These are phyloP conservation scores for Cercophora sp. DNA, from an alignment of 495 filamentous ascomycete genomes.

Conservation along the genomic window DNA sequence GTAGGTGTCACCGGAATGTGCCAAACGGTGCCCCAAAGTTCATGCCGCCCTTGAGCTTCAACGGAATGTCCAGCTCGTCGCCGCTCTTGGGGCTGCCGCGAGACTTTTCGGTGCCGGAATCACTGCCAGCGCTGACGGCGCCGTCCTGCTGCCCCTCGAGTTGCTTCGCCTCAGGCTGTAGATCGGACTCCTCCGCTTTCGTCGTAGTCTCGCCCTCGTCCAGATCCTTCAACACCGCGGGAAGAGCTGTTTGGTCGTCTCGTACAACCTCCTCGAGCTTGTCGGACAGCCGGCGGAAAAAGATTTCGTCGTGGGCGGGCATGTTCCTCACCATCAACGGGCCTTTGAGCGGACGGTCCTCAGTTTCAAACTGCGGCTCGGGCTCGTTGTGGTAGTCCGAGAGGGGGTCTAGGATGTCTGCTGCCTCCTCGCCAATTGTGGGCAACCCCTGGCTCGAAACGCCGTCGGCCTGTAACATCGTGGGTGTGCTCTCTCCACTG, in stretches of 20 bases:
- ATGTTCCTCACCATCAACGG: conserved; percentile 44
- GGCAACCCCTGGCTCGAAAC: conserved; percentile 10
- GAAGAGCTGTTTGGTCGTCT: conserved; percentile 32
- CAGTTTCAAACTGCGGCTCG: conserved; percentile 22
- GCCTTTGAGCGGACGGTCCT: conserved; percentile 39
- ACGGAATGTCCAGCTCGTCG: conserved; percentile 44
- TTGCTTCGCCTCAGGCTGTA: conserved; percentile 11
- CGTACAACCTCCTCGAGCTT: conserved; percentile 40
- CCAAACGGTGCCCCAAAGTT: conserved; percentile 55
- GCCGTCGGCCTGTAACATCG: conserved; percentile 20
- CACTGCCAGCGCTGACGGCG: not conserved
- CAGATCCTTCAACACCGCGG: conserved; percentile 34
- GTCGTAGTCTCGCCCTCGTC: not conserved
- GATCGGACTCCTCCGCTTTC: conserved; percentile 13
- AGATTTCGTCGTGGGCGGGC: conserved; percentile 44
- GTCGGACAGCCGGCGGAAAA: conserved; percentile 38
- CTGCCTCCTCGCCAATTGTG: conserved; percentile 7
- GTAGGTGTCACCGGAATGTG: conserved; percentile 15
- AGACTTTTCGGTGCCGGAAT: conserved; percentile 14
- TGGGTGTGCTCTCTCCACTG: conserved; percentile 40
- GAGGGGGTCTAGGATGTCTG: conserved; percentile 4
- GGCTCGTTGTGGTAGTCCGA: conserved; percentile 20
- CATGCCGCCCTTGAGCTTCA: conserved; percentile 55
- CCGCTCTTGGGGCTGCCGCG: conserved; percentile 24
- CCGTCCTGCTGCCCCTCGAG: conserved; percentile 13